These are phyloP conservation scores for Vicia faba DNA, from an alignment of 306 rosid genomes.

Conservation along the genomic window DNA sequence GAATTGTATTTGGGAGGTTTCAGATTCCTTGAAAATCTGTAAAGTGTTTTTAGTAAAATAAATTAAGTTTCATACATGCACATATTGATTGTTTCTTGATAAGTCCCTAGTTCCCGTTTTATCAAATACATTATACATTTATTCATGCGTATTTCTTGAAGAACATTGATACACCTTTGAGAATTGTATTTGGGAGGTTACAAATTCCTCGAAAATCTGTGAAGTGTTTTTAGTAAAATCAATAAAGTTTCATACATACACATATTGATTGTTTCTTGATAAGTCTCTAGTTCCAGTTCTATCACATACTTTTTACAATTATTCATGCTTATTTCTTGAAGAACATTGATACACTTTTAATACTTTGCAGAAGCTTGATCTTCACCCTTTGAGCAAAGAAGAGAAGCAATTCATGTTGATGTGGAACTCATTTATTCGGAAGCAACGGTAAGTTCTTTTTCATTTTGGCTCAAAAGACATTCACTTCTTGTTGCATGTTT, in stretches of 20 bases:
- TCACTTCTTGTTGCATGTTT: conserved; percentile 25
- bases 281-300: no score
- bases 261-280: no score
- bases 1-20: no score
- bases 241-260: no score
- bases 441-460: conserved; percentile 59
- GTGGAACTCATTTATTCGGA: conserved; percentile 79
- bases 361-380: conserved; percentile 70
- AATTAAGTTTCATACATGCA: no score
- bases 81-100: no score
- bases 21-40: no score
- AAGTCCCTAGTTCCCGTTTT: no score
- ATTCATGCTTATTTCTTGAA: conserved; percentile 12
- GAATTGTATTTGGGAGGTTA: no score
- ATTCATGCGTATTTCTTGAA: conserved; percentile 10
- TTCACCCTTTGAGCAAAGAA: conserved; percentile 53
- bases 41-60: no score
- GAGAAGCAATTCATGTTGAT: conserved; percentile 70
- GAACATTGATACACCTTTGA: conserved; percentile 28
- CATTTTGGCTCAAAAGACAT: conserved; percentile 14
- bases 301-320: not conserved
- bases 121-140: not conserved
- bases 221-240: no score
- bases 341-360: conserved; percentile 30
- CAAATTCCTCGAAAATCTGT: no score